A percentile compares a stretch with the other conserved stretches of the same genome.
Evolutionary conservation across 2,329 filamentous ascomycete species (phyloP).

Genomic region (Trichophyton equinum): DNA sequence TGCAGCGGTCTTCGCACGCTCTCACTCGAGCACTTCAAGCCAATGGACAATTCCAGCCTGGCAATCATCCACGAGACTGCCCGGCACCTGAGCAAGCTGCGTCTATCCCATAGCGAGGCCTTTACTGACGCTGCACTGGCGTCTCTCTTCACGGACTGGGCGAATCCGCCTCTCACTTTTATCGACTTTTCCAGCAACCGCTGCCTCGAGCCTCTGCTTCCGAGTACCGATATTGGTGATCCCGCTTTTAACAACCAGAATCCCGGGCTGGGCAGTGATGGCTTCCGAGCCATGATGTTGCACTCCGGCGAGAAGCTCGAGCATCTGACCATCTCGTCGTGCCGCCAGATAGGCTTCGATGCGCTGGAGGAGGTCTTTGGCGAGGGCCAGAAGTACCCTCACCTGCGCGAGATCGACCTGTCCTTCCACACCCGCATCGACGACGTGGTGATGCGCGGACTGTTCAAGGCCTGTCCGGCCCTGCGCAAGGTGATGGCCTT

Average conservation of each 20-base stretch:
- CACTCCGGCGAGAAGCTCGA: constrained; percentile 60
- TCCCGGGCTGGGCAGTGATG: constrained; percentile 56
- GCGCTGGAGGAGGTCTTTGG: constrained; percentile 67
- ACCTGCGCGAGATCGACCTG: constrained; percentile 59
- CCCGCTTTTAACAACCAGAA: constrained; percentile 19
- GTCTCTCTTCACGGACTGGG: constrained; percentile 60
- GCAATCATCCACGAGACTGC: constrained; percentile 59
- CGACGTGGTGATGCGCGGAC: constrained; percentile 32
- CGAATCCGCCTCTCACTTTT: constrained; percentile 56
- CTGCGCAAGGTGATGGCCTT: constrained; percentile 48
- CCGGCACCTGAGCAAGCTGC: constrained; percentile 57
- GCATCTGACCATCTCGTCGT: constrained; percentile 66
- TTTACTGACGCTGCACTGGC: constrained; percentile 65
- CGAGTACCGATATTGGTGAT: constrained; percentile 37
- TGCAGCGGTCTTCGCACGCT: constrained; percentile 54
- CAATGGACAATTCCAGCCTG: constrained; percentile 57
- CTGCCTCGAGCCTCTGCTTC: constrained; percentile 57
- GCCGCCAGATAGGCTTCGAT: constrained; percentile 61
- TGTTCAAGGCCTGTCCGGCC: constrained; percentile 35
- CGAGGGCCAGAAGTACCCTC: constrained; percentile 30
- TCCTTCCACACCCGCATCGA: constrained; percentile 48
- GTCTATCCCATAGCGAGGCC: constrained; percentile 62
- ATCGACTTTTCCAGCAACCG: constrained; percentile 69
- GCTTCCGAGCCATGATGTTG: constrained; percentile 68
- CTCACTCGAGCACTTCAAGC: constrained; percentile 57